Evolutionary conservation across 768 basidiomycete species (phyloP).

Genomic region (Leccinum broughii): DNA sequence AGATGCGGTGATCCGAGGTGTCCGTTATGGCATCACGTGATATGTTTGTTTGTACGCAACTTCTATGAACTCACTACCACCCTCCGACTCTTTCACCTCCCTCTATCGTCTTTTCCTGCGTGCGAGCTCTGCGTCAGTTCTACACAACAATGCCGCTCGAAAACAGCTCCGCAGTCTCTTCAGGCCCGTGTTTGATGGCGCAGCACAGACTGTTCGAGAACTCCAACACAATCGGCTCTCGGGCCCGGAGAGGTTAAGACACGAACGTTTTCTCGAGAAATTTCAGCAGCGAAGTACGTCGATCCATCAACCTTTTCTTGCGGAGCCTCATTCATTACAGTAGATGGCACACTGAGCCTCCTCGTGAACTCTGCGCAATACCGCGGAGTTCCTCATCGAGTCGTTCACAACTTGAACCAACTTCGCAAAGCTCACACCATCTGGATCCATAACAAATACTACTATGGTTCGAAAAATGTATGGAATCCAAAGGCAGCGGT

Average conservation of each 20-base stretch:
- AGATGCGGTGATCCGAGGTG: neutral
- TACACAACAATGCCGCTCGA: conserved; percentile 49
- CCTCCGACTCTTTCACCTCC: conserved; percentile 45
- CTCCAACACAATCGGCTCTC: conserved; percentile 36
- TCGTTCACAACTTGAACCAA: conserved; percentile 53
- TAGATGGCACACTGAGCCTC: conserved; percentile 65
- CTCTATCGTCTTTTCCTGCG: conserved; percentile 63
- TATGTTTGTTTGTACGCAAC: neutral
- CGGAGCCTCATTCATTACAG: conserved; percentile 38
- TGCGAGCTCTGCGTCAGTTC: conserved; percentile 55
- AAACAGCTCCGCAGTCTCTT: conserved; percentile 48
- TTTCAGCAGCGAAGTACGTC: conserved; percentile 60
- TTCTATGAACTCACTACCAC: conserved; percentile 22
- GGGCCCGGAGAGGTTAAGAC: conserved; percentile 29
- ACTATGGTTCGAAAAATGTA: conserved; percentile 18
- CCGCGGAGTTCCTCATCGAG: conserved; percentile 60
- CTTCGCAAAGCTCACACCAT: conserved; percentile 30
- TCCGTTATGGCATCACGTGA: conserved; percentile 14
- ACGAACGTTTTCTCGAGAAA: conserved; percentile 43
- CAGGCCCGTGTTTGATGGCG: conserved; percentile 56
- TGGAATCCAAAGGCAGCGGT: conserved; percentile 44
- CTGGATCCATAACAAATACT: conserved; percentile 27
- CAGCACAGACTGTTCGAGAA: conserved; percentile 42
- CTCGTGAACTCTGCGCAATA: conserved; percentile 61
- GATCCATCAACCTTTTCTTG: neutral